Base-by-base conservation (phyloP, 306 rosid species). In the Quercus cerris region DNA sequence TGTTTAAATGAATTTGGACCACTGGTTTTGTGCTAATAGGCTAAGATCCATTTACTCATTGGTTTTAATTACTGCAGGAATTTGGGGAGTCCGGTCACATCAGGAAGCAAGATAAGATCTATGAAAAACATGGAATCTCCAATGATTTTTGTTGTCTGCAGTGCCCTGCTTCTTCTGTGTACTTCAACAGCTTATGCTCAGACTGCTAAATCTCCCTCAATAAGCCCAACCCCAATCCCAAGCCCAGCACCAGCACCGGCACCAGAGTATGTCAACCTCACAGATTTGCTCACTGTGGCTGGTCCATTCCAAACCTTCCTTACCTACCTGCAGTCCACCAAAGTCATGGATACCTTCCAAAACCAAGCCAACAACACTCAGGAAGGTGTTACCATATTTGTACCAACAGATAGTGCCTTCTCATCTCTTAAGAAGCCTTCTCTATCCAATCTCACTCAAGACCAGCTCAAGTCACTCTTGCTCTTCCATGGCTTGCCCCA, bases 221-320 rank as follows among this genome's bases (percentile, higher is more conserved):
- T 74, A 20, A 89, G 76, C 85, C 97, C 90, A 18, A 93, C 98
- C 41, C 97, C 94, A 4, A 56, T 10, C 30, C 82, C 94, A 3
- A 56, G 15, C 30, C 82, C 81, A 10, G 97, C 99, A 1, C 99
- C 99, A 0, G 98, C 99, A 0, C 99, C 99, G 0, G 93, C 94
- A 4, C 94, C 91, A 0, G 91, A 77, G 22, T 85, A 44, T 13
- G 97, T 95, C 10, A 90, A 93, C 89, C 97, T 95, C 41, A 90
- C 98, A 0, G 92, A 86, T 0, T 81, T 95, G 70, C 90, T 95
- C 74, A 72, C 70, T 5, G 97, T 95, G 46, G 98, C 98, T 5
- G 99, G 99, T 25, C 99, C 99, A 41, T 95, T 95, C 81, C 88
- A 85, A 78, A 91, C 92, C 46, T 95, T 91, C 89, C 99, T 95